phyloP scores from a whole-genome alignment of 2,329 filamentous ascomycete species.

The Epichloe glyceriae region DNA sequence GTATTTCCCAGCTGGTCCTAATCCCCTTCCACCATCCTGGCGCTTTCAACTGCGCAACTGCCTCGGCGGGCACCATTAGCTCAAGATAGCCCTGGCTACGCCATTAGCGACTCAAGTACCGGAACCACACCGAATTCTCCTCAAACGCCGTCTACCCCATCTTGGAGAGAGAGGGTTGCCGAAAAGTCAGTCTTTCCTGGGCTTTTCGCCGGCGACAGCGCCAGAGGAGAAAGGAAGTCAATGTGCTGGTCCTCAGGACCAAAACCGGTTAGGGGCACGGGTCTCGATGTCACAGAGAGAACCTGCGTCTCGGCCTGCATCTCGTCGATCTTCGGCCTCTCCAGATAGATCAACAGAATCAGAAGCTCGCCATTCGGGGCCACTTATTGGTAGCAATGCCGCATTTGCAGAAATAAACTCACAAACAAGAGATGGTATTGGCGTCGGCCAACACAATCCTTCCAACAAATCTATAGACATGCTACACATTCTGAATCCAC shows the following conservation, averaged over 20 bases:
- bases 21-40: conserved; percentile 18
- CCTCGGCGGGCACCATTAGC: conserved; percentile 21
- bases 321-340: conserved; percentile 35
- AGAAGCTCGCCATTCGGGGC: conserved; percentile 13
- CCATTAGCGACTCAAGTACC: conserved; percentile 19
- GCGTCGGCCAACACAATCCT: conserved; percentile 13
- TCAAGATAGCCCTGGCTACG: conserved; percentile 20
- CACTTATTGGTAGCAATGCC: conserved; percentile 11
- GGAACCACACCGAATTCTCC: conserved; percentile 22
- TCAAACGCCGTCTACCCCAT: conserved; percentile 21
- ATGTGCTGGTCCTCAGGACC: conserved; percentile 43
- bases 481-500: conserved; percentile 26
- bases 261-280: conserved; percentile 42
- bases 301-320: conserved; percentile 41
- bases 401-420: conserved; percentile 11
- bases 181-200: conserved; percentile 12
- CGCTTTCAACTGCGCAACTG: conserved; percentile 19
- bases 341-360: conserved; percentile 23
- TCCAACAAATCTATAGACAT: conserved; percentile 19
- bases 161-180: conserved; percentile 16
- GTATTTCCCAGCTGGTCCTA: conserved; percentile 20
- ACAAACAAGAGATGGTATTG: conserved; percentile 12
- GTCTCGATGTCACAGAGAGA: conserved; percentile 52
- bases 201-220: conserved; percentile 11
- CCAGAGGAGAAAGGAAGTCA: conserved; percentile 26